Conservation (phyloP, 108 stramenopile species). For the Stephanodiscus minutulus region DNA sequence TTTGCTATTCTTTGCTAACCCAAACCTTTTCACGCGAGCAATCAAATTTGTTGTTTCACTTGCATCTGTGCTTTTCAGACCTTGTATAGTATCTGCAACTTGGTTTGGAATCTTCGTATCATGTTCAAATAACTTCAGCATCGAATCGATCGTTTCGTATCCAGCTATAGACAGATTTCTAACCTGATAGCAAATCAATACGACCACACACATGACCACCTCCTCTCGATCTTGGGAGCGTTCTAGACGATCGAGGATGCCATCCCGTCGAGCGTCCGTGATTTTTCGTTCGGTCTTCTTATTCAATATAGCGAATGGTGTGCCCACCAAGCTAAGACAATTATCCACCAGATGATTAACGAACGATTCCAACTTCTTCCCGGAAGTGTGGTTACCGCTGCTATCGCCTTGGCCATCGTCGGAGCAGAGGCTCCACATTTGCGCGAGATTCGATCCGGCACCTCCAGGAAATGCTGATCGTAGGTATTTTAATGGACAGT, state of each 20-base stretch:
- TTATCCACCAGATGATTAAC: constrained; percentile 15
- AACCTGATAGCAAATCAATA: constrained; percentile 27
- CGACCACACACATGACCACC: constrained; percentile 6
- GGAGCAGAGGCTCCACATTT: constrained; percentile 23
- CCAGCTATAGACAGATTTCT: constrained; percentile 27
- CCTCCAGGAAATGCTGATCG: constrained; percentile 19
- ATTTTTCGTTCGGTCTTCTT: constrained; percentile 40
- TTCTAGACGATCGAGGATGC: constrained; percentile 15
- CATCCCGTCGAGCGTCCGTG: constrained; percentile 17
- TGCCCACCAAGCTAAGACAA: constrained; percentile 30
- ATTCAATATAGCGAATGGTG: constrained; percentile 36
- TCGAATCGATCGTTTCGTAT: constrained; percentile 1
- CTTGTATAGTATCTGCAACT: constrained; percentile 8
- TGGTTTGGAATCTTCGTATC: constrained; percentile 28
- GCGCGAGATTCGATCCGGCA: constrained; percentile 16
- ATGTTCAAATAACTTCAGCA: constrained; percentile 6
- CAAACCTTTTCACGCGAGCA: constrained; percentile 11
- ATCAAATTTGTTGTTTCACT: constrained; percentile 7
- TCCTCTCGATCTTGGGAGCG: constrained; percentile 12
- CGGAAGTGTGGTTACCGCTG: background rate
- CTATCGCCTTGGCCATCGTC: background rate
- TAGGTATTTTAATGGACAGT: constrained; percentile 21
- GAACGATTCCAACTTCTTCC: constrained; percentile 27
- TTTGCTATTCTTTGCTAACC: constrained; percentile 23
- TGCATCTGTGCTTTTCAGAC: constrained; percentile 1